These are phyloP conservation scores for Apiosordaria backusii DNA, from an alignment of 495 filamentous ascomycete genomes.

Conservation along the genomic window DNA sequence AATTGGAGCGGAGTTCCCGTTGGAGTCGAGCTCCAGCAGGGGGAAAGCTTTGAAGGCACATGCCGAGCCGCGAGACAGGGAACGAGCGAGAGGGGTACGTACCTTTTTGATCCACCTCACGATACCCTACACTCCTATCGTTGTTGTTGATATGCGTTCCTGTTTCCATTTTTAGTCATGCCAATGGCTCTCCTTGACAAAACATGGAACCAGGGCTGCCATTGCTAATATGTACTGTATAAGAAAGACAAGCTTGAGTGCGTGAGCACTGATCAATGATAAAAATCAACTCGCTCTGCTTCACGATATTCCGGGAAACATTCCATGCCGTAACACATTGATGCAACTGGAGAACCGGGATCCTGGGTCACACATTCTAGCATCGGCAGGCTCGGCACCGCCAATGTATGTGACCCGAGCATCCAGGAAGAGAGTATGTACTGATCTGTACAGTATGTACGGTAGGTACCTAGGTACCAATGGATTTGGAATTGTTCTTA, in stretches of 20 bases:
- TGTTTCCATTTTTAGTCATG: not conserved
- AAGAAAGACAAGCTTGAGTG: too few relatives aligned
- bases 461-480: too few relatives aligned
- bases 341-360: not conserved
- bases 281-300: not conserved
- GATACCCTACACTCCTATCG: not conserved
- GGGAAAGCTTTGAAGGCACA: conserved; percentile 2
- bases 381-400: not conserved
- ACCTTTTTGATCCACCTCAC: not conserved
- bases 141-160: not conserved
- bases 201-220: too few relatives aligned
- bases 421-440: not conserved
- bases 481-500: too few relatives aligned
- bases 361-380: not conserved
- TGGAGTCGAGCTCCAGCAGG: not conserved
- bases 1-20: not conserved
- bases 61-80: conserved; percentile 19
- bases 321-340: not conserved
- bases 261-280: not conserved
- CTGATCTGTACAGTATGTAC: too few relatives aligned
- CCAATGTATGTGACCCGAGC: not conserved
- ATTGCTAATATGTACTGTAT: too few relatives aligned
- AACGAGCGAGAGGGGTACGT: conserved; percentile 1
- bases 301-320: not conserved
- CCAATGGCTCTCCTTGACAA: not conserved